phyloP scores from a whole-genome alignment of 2,329 filamentous ascomycete species.

The Moelleriella libera region DNA sequence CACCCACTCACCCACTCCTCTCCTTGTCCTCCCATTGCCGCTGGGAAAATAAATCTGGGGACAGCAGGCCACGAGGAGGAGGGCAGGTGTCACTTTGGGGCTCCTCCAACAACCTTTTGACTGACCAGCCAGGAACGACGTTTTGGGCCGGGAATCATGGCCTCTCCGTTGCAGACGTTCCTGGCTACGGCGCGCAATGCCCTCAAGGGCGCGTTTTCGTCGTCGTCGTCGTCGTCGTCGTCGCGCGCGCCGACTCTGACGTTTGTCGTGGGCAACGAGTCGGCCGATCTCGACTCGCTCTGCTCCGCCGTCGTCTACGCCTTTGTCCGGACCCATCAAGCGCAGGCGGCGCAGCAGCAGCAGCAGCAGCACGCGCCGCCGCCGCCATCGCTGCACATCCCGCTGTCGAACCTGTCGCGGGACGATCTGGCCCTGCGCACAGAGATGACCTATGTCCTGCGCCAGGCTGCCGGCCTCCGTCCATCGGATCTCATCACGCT shows the following conservation, averaged over 20 bases:
- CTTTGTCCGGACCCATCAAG: conserved; percentile 52
- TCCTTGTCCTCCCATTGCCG: no score
- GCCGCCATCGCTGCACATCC: conserved; percentile 49
- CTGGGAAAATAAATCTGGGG: no score
- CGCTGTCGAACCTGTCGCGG: conserved; percentile 56
- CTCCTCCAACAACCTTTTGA: no score
- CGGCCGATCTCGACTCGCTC: conserved; percentile 71
- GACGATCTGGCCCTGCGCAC: conserved; percentile 57
- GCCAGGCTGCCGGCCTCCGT: conserved; percentile 38
- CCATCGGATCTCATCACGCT: conserved; percentile 50
- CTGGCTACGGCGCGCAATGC: conserved; percentile 33
- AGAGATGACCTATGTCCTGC: conserved; percentile 54
- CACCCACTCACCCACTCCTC: no score
- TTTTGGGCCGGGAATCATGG: no score
- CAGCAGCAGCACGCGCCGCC: conserved; percentile 13
- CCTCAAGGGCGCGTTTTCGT: conserved; percentile 27
- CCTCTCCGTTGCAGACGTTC: conserved; percentile 31
- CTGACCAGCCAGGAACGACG: no score
- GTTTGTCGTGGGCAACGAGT: conserved; percentile 55
- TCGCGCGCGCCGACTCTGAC: no score
- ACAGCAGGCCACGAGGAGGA: no score
- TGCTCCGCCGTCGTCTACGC: conserved; percentile 61
- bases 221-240: conserved; percentile 28
- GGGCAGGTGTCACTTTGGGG: no score
- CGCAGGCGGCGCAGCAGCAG: conserved; percentile 11